These are phyloP conservation scores for Stevia rebaudiana DNA, from an alignment of 140 eudicot genomes.

Conservation along the genomic window DNA sequence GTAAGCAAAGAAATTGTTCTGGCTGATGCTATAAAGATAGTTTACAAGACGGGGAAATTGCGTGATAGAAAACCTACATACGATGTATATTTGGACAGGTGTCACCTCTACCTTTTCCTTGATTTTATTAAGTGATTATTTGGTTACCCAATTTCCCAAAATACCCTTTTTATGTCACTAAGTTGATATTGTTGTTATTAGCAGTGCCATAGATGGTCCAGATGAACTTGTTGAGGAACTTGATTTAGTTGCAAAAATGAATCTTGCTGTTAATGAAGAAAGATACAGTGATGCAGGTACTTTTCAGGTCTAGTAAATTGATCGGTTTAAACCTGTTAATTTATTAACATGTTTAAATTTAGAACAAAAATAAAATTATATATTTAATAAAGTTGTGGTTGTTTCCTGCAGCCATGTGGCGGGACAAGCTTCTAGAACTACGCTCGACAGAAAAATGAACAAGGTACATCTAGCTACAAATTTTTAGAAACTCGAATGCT, in stretches of 20 bases:
- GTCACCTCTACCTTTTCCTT: slow-evolving; percentile 13
- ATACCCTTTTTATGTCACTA: neutral
- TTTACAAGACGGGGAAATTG: slow-evolving; percentile 36
- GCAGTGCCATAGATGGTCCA: slow-evolving; percentile 71
- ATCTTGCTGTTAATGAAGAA: slow-evolving; percentile 51
- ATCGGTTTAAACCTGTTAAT: too few species aligned
- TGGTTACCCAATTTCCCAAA: neutral
- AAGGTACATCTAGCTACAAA: slow-evolving; percentile 21
- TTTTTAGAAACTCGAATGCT: neutral
- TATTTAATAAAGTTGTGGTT: neutral
- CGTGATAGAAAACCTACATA: slow-evolving; percentile 40
- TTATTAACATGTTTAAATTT: too few species aligned
- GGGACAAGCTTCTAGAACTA: slow-evolving; percentile 49
- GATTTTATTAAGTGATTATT: slow-evolving; percentile 6
- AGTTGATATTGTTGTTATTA: slow-evolving; percentile 6
- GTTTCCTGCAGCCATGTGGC: slow-evolving; percentile 57
- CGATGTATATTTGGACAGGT: slow-evolving; percentile 68
- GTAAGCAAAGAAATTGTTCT: slow-evolving; percentile 63
- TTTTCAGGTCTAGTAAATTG: too few species aligned
- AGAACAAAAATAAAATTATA: too few species aligned
- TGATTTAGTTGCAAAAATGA: slow-evolving; percentile 44
- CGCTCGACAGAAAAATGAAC: slow-evolving; percentile 24
- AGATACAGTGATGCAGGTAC: slow-evolving; percentile 73
- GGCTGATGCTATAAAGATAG: slow-evolving; percentile 60
- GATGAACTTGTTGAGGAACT: slow-evolving; percentile 62